These are phyloP conservation scores for Plantago major DNA, from an alignment of 257 asterid species.

Conservation along the genomic window DNA sequence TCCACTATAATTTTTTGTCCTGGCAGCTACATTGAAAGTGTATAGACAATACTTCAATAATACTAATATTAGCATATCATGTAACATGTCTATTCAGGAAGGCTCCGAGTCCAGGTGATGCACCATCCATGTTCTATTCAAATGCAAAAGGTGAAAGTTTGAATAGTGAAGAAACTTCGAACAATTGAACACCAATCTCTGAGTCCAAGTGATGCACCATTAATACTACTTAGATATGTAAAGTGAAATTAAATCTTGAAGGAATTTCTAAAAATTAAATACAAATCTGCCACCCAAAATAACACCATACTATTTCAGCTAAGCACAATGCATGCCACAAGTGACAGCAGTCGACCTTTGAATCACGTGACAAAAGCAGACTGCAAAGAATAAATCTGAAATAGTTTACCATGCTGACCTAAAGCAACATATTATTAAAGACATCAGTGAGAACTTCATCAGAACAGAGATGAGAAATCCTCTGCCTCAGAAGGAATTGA, in stretches of 20 bases:
- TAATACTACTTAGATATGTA: no score
- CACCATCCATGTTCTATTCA: neutral
- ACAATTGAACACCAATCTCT: no score
- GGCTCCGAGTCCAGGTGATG: neutral
- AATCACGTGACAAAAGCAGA: neutral
- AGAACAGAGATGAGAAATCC: neutral
- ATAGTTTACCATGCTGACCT: neutral
- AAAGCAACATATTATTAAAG: neutral
- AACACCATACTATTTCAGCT: neutral
- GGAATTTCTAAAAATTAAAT: neutral
- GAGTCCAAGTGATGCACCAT: no score
- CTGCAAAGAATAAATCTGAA: neutral
- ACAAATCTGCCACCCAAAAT: neutral
- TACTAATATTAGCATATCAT: no score
- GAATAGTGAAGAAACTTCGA: no score
- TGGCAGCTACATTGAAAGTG: constrained; percentile 63
- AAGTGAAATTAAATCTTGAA: no score
- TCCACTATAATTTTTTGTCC: constrained; percentile 94
- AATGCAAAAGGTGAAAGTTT: no score
- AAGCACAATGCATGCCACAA: neutral
- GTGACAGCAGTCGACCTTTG: no score
- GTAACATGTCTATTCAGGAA: neutral
- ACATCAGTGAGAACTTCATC: neutral
- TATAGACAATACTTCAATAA: neutral
- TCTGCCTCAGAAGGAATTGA: neutral